Evolutionary conservation across 2,329 filamentous ascomycete species (phyloP).

Genomic region (Pseudogymnoascus sp.): DNA sequence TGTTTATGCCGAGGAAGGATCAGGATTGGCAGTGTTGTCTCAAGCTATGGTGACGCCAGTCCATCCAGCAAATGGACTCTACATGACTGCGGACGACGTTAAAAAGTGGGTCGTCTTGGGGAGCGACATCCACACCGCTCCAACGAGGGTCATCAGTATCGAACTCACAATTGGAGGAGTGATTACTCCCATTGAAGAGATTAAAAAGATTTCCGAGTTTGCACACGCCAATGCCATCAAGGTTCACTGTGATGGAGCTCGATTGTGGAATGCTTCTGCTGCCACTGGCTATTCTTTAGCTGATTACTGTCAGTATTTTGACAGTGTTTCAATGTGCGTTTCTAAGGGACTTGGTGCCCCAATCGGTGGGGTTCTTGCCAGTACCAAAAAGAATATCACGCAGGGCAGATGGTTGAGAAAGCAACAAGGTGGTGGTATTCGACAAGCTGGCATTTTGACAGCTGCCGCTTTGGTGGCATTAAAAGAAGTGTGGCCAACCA

Average conservation of each 20-base stretch:
- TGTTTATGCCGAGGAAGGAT: constrained; percentile 61
- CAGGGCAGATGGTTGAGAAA: constrained; percentile 70
- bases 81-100: constrained; percentile 50
- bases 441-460: constrained; percentile 70
- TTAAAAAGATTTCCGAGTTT: constrained; percentile 62
- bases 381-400: constrained; percentile 35
- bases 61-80: constrained; percentile 60
- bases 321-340: constrained; percentile 72
- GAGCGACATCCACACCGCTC: constrained; percentile 69
- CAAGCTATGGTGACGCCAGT: constrained; percentile 64
- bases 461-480: constrained; percentile 69
- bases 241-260: constrained; percentile 72
- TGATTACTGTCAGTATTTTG: constrained; percentile 62
- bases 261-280: constrained; percentile 74
- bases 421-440: constrained; percentile 68
- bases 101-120: constrained; percentile 54
- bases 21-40: constrained; percentile 60
- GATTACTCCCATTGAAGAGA: constrained; percentile 69
- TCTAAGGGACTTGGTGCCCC: constrained; percentile 78
- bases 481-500: constrained; percentile 43
- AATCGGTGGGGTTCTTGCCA: constrained; percentile 68
- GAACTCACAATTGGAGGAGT: constrained; percentile 81
- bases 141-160: constrained; percentile 72
- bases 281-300: constrained; percentile 59
- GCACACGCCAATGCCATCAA: constrained; percentile 56